Conservation (phyloP, 2,329 filamentous ascomycete genomes). For the Tolypocladium guangdongense region DNA sequence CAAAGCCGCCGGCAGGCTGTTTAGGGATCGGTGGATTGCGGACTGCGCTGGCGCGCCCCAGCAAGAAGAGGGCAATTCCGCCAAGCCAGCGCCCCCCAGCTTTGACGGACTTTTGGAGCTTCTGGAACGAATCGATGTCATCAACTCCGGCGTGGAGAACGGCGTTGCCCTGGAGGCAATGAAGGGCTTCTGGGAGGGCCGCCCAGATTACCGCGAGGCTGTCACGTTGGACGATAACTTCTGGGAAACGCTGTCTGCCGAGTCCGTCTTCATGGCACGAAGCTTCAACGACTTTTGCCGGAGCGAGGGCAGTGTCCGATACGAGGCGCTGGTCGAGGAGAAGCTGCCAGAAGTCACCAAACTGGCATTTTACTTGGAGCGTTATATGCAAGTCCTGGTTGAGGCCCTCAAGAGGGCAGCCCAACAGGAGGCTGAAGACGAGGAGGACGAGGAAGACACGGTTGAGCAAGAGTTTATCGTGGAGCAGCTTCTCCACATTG, state of each 20-base stretch:
- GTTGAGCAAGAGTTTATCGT: conserved; percentile 92
- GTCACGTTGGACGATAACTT: conserved; percentile 63
- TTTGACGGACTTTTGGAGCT: conserved; percentile 82
- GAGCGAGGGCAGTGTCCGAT: conserved; percentile 59
- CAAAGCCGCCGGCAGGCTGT: conserved; percentile 81
- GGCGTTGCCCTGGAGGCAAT: conserved; percentile 91
- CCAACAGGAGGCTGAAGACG: conserved; percentile 42
- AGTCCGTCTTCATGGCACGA: conserved; percentile 80
- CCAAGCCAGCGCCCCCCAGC: conserved; percentile 51
- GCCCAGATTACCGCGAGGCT: conserved; percentile 68
- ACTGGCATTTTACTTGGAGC: conserved; percentile 75
- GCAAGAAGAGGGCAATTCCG: conserved; percentile 44
- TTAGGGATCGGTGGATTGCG: conserved; percentile 95
- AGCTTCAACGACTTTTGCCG: conserved; percentile 94
- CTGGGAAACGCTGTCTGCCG: conserved; percentile 72
- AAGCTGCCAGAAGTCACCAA: conserved; percentile 93
- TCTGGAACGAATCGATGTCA: conserved; percentile 84
- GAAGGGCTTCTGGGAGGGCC: conserved; percentile 90
- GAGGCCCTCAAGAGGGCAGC: conserved; percentile 50
- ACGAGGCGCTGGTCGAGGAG: conserved; percentile 69
- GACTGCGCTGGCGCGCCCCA: conserved; percentile 67
- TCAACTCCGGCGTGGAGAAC: conserved; percentile 80
- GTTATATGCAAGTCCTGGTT: conserved; percentile 61
- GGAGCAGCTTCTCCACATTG: conserved; percentile 88
- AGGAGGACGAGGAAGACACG: conserved; percentile 69